These are phyloP conservation scores for Rosa chinensis DNA, from an alignment of 306 rosid genomes.

Conservation along the genomic window DNA sequence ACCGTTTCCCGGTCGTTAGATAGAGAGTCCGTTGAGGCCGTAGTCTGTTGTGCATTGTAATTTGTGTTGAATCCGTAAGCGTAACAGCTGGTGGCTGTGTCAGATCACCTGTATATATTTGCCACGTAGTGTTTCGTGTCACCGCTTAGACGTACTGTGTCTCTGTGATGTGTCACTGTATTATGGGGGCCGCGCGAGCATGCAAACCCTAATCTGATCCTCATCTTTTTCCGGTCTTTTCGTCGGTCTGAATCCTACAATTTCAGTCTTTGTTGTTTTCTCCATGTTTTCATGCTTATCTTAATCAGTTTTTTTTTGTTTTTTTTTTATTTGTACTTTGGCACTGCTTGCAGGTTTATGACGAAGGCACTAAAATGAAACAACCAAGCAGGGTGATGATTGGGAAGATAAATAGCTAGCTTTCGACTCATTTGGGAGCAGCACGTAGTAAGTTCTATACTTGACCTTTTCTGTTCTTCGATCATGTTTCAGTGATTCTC, in stretches of 20 bases:
- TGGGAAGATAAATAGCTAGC: not conserved
- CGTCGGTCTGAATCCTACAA: not conserved
- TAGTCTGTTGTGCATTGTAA: not conserved
- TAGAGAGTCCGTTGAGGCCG: not conserved
- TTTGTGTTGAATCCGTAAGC: constrained; percentile 2
- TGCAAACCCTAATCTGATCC: not conserved
- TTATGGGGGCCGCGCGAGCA: not conserved
- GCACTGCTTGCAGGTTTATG: constrained; percentile 40
- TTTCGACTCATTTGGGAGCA: not conserved
- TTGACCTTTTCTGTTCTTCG: not conserved
- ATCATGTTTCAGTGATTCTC: not conserved
- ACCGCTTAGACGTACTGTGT: not conserved
- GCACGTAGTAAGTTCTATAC: not conserved
- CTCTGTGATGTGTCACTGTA: not conserved
- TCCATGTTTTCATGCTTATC: not conserved
- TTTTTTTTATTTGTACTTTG: constrained; percentile 7
- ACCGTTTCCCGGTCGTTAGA: not conserved
- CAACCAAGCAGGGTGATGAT: constrained; percentile 16
- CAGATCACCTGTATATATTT: not conserved
- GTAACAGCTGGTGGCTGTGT: not conserved
- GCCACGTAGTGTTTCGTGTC: constrained; percentile 12
- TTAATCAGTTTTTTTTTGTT: not conserved
- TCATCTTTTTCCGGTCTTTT: constrained; percentile 1
- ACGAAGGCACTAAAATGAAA: not conserved
- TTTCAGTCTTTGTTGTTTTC: not conserved